Percentiles rank a stretch among this genome's conserved stretches.
Evolutionary conservation across 257 asterid genomes (phyloP).

Genomic region (Primulina tabacum): DNA sequence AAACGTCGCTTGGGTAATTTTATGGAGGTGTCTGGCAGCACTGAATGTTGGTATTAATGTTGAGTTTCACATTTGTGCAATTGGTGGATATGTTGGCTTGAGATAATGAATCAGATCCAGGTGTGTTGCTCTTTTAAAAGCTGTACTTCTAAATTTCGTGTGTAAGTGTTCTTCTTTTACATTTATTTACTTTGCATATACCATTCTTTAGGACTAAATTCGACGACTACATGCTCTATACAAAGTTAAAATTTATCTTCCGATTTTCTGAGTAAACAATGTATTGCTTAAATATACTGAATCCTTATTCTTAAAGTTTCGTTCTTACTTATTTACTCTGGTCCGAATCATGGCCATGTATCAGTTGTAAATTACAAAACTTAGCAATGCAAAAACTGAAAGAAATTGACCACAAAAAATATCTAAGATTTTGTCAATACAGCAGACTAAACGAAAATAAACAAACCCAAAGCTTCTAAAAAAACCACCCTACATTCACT

Average conservation of each 20-base stretch:
- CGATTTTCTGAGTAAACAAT: no score
- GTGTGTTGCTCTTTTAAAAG: slow-evolving; percentile 9
- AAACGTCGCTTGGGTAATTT: slow-evolving; percentile 20
- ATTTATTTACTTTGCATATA: no score
- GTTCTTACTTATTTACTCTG: no score
- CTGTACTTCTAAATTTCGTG: no score
- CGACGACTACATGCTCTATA: no score
- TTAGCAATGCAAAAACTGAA: background rate
- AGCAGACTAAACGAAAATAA: slow-evolving; percentile 5
- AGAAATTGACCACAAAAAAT: background rate
- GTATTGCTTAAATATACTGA: background rate
- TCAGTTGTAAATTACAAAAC: background rate
- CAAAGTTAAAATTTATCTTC: no score
- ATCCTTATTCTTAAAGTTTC: background rate
- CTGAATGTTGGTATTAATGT: slow-evolving; percentile 12
- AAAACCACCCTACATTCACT: slow-evolving; percentile 19
- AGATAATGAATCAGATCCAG: slow-evolving; percentile 31
- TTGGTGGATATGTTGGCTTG: slow-evolving; percentile 30
- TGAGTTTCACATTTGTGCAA: slow-evolving; percentile 21
- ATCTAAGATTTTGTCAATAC: slow-evolving; percentile 16
- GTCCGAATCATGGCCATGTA: background rate
- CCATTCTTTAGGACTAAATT: no score
- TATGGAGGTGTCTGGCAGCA: no score
- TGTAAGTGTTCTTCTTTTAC: no score
- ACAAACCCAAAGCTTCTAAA: slow-evolving; percentile 9